Conservation (phyloP, 495 filamentous ascomycete genomes). For the Xylaria intraflava region DNA sequence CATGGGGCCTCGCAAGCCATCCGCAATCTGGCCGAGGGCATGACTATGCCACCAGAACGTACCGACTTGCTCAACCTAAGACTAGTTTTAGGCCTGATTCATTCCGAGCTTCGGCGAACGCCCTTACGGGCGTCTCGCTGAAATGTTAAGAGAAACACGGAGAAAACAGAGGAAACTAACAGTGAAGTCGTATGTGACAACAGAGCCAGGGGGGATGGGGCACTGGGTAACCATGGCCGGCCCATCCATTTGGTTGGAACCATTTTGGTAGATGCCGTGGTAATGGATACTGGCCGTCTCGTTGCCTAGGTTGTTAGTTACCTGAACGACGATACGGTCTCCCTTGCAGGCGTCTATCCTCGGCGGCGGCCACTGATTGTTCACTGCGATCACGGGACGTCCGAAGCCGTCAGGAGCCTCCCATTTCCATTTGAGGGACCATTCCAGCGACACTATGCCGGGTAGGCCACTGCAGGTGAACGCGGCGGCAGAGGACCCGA, state of each 20-base stretch:
- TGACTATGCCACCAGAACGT: conserved; percentile 86
- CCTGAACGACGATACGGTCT: conserved; percentile 62
- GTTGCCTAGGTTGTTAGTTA: conserved; percentile 66
- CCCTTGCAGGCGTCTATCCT: conserved; percentile 60
- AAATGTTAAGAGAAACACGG: not conserved
- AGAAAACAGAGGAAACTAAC: conserved; percentile 36
- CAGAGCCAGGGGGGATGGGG: conserved; percentile 55
- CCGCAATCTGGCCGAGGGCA: conserved; percentile 61
- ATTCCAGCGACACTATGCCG: conserved; percentile 38
- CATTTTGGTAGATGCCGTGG: conserved; percentile 70
- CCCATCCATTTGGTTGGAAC: conserved; percentile 68
- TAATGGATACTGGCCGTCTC: conserved; percentile 67
- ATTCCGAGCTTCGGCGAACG: not conserved
- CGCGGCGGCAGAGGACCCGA: not conserved
- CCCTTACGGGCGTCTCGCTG: not conserved
- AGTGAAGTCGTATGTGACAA: conserved; percentile 62
- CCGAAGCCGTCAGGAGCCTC: conserved; percentile 59
- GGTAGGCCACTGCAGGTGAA: not conserved
- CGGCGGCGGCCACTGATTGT: conserved; percentile 67
- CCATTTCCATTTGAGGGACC: conserved; percentile 64
- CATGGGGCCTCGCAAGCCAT: conserved; percentile 66
- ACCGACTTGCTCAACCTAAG: conserved; percentile 54
- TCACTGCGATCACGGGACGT: conserved; percentile 68
- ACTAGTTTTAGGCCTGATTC: conserved; percentile 1
- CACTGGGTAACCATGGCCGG: conserved; percentile 64